Conservation (phyloP, 805 yeast genomes). For the Osmozyma mogii region DNA sequence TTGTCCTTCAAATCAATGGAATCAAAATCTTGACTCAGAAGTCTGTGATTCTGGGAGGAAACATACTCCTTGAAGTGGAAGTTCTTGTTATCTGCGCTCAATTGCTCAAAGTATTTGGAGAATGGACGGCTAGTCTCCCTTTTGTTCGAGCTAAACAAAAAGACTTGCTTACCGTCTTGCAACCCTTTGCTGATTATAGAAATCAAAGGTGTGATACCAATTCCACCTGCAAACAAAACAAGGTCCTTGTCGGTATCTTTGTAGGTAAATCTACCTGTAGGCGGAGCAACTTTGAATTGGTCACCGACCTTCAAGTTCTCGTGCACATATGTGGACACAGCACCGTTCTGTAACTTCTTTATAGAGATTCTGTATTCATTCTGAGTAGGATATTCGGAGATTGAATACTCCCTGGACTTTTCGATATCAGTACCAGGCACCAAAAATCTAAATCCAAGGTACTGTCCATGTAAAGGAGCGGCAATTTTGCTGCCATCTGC, state of each 20-base stretch:
- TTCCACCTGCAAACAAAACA: conserved; percentile 50
- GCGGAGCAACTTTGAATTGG: conserved; percentile 44
- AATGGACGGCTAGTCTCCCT: conserved; percentile 17
- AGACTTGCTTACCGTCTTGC: conserved; percentile 22
- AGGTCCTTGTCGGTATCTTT: conserved; percentile 23
- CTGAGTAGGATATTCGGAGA: conserved; percentile 31
- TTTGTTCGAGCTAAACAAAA: conserved; percentile 27
- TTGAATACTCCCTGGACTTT: conserved; percentile 52
- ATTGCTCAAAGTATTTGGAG: conserved; percentile 11
- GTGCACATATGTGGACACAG: conserved; percentile 45
- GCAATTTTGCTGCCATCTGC: conserved; percentile 19
- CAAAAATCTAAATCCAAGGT: conserved; percentile 27
- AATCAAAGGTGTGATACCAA: conserved; percentile 60
- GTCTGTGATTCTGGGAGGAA: conserved; percentile 5
- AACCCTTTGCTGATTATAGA: conserved; percentile 40
- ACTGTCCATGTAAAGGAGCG: conserved; percentile 39
- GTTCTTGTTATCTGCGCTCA: conserved; percentile 9
- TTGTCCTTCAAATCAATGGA: conserved; percentile 9
- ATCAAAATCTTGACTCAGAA: conserved; percentile 14
- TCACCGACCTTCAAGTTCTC: conserved; percentile 41
- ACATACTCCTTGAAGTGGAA: conserved; percentile 18
- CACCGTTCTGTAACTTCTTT: conserved; percentile 39
- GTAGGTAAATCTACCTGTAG: conserved; percentile 46
- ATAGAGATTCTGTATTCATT: conserved; percentile 54
- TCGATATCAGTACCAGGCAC: conserved; percentile 31